Conservation (phyloP, 106 monocot species). For the Apostasia ramifera region DNA sequence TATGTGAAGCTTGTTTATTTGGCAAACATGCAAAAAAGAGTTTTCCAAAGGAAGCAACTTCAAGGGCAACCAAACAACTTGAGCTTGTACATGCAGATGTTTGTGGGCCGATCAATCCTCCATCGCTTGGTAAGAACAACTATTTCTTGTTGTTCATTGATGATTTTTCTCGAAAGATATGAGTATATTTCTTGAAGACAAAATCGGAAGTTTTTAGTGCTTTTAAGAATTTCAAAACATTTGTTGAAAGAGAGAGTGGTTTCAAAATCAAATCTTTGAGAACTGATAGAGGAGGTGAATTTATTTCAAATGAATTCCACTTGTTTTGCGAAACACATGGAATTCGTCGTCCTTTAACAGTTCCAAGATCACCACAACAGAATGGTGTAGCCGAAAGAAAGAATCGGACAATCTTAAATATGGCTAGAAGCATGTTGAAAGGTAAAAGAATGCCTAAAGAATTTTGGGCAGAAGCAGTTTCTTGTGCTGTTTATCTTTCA, state of each 20-base stretch:
- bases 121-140: constrained; percentile 2
- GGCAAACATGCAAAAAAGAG: constrained; percentile 2
- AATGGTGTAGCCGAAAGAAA: constrained; percentile 8
- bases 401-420: neutral
- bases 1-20: constrained; percentile 14
- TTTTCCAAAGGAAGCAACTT: constrained; percentile 5
- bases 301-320: constrained; percentile 5
- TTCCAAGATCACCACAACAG: neutral
- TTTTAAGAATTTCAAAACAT: constrained; percentile 8
- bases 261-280: constrained; percentile 5
- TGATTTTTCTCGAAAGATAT: constrained; percentile 5
- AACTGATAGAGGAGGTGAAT: constrained; percentile 13
- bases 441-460: neutral
- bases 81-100: constrained; percentile 17
- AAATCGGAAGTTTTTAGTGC: neutral
- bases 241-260: constrained; percentile 9
- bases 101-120: constrained; percentile 15
- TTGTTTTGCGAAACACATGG: no score
- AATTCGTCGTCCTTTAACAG: constrained; percentile 3
- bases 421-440: constrained; percentile 15
- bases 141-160: constrained; percentile 15
- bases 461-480: constrained; percentile 17
- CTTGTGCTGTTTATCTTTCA: neutral
- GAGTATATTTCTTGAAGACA: neutral
- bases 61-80: constrained; percentile 3